Evolutionary conservation across 2,329 filamentous ascomycete species (phyloP), one percentile per base, ranked within the genome.

Genomic region (Penicillium vulpinum): DNA sequence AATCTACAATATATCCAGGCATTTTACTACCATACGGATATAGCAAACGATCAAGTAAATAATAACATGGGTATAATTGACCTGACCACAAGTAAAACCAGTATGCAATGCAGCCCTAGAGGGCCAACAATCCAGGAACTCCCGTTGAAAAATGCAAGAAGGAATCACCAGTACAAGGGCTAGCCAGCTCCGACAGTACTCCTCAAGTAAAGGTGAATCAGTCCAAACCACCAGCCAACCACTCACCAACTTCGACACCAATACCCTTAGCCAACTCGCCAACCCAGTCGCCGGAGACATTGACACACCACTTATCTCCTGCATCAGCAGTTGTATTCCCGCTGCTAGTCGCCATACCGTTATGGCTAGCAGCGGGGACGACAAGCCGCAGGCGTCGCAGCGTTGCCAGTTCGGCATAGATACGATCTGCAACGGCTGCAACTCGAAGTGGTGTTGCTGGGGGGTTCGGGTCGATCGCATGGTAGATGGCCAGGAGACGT

Each of bases 291-390:
- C 76, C 75, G 22, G 73, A 76, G 8, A 80, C 75, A 67, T 79
- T 79, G 15, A 79, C 74, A 55, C 73, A 75, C 79, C 79, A 81
- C 51, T 78, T 80, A 59, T 78, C 78, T 5, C 72, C 74, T 4
- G 69, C 72, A 60, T 76, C 75, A 18, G 73, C 70, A 24, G 68
- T 71, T 4, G 71, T 75, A 53, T 71, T 73, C 11, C 69, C 72
- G 49, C 66, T 72, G 18, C 67, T 65, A n/a, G 67, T 70, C 6
- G 64, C 65, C 49, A 68, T 63, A 9, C 67, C 68, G 48, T 62
- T 71, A 28, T 71, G 68, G 26, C 72, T 70, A 15, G 73, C 72
- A 5, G 75, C 70, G 16, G 77, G 75, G 0, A 79, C 75, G n/a
- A 81, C 70, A 8, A 81, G 69, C 28, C 79, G 73, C 33, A 81